Evolutionary conservation across 2,329 filamentous ascomycete species (phyloP).

Genomic region (Myriosclerotinia scirpicola): DNA sequence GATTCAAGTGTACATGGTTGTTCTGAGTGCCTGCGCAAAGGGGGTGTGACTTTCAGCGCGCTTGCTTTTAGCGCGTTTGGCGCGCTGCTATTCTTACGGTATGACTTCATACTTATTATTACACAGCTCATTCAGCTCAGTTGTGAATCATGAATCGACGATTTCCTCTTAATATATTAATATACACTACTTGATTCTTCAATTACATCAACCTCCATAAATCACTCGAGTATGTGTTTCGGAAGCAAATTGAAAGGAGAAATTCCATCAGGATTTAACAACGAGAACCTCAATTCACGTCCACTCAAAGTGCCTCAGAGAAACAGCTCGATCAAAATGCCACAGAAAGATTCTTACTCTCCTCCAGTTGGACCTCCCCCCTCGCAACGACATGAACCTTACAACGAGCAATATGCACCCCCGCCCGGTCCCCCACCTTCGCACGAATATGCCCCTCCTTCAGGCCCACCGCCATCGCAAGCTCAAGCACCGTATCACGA

Average conservation of each 20-base stretch:
- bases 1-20: no score
- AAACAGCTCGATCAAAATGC: slow-evolving; percentile 33
- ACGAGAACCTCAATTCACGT: slow-evolving; percentile 30
- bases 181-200: background rate
- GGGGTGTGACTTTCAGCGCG: no score
- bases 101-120: slow-evolving; percentile 6
- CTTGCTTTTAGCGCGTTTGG: no score
- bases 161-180: background rate
- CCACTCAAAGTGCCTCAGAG: slow-evolving; percentile 31
- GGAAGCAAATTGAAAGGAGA: slow-evolving; percentile 34
- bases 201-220: slow-evolving; percentile 1
- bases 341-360: slow-evolving; percentile 36
- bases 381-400: slow-evolving; percentile 37
- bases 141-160: background rate
- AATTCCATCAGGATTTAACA: slow-evolving; percentile 26
- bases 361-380: slow-evolving; percentile 38
- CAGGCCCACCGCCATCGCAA: slow-evolving; percentile 42
- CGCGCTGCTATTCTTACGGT: no score
- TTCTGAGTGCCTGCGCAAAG: no score
- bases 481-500: slow-evolving; percentile 53
- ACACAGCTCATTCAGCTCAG: slow-evolving; percentile 1
- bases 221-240: slow-evolving; percentile 34
- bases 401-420: slow-evolving; percentile 27
- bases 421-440: slow-evolving; percentile 39
- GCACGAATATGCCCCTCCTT: slow-evolving; percentile 44